Evolutionary conservation across 257 asterid genomes (phyloP).

Genomic region (Anisodus tanguticus): DNA sequence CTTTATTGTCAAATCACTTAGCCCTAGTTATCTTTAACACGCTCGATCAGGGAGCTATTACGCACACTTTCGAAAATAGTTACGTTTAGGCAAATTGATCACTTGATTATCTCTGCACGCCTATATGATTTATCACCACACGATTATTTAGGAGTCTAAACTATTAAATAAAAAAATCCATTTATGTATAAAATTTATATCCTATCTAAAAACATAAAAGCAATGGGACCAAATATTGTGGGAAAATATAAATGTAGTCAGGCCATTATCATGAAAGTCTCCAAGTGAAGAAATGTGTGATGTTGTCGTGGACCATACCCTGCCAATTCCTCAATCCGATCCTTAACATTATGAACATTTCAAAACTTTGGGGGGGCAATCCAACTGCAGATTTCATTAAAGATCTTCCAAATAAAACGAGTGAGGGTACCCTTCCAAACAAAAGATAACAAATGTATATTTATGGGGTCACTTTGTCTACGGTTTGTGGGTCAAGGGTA

Average conservation of each 20-base stretch:
- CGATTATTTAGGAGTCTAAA: not conserved
- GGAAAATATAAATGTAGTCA: not conserved
- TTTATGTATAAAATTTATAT: too few relatives aligned
- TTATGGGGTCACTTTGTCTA: conserved; percentile 4
- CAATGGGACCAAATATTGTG: conserved; percentile 3
- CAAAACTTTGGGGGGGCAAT: not conserved
- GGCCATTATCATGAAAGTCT: conserved; percentile 19
- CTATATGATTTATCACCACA: not conserved
- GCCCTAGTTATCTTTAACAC: not conserved
- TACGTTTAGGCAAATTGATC: not conserved
- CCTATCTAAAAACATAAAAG: not conserved
- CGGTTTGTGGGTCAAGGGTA: not conserved
- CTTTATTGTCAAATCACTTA: too few relatives aligned
- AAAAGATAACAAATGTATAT: not conserved
- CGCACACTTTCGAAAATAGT: too few relatives aligned
- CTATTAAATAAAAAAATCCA: too few relatives aligned
- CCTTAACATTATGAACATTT: conserved; percentile 11
- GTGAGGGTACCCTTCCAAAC: not conserved
- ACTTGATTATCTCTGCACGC: not conserved
- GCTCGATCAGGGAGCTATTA: too few relatives aligned
- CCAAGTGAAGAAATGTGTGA: conserved; percentile 30
- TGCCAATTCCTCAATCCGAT: not conserved
- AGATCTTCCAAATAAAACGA: conserved; percentile 14
- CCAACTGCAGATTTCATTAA: conserved; percentile 15
- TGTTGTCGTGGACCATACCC: conserved; percentile 28